A percentile compares a stretch with the other conserved stretches of the same genome.
phyloP scores from a whole-genome alignment of 2,329 filamentous ascomycete genomes.

The Didymellaceae sp. region DNA sequence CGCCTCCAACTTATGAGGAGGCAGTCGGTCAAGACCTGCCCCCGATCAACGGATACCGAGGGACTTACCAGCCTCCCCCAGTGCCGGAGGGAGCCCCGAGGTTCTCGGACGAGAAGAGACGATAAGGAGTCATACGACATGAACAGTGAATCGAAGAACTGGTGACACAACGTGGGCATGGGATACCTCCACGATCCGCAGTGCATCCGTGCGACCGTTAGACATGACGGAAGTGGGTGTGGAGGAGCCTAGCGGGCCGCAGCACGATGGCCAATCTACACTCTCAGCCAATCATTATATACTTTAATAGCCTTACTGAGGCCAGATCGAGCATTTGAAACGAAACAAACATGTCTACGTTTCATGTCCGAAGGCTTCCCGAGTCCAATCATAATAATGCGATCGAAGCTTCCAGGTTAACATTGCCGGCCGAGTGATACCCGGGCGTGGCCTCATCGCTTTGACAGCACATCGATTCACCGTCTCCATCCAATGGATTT shows the following conservation, averaged over 20 bases:
- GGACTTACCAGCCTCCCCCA: slow-evolving; percentile 64
- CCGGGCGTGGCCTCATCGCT: slow-evolving; percentile 9
- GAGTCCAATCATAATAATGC: slow-evolving; percentile 4
- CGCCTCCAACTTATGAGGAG: slow-evolving; percentile 95
- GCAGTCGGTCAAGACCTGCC: slow-evolving; percentile 81
- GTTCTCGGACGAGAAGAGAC: slow-evolving; percentile 47
- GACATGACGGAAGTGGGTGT: slow-evolving; percentile 17
- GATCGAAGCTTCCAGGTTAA: slow-evolving; percentile 12
- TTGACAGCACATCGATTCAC: slow-evolving; percentile 20
- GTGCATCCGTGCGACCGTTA: slow-evolving; percentile 9
- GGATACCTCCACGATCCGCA: neutral
- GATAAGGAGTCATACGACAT: slow-evolving; percentile 28
- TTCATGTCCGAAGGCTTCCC: slow-evolving; percentile 8
- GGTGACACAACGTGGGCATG: neutral
- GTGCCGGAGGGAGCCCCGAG: slow-evolving; percentile 46
- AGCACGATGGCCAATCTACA: slow-evolving; percentile 12
- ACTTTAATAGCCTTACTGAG: slow-evolving; percentile 24
- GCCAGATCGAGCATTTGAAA: slow-evolving; percentile 20
- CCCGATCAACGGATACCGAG: slow-evolving; percentile 74
- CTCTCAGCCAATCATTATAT: slow-evolving; percentile 27
- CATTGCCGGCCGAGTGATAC: slow-evolving; percentile 11
- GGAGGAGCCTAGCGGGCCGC: slow-evolving; percentile 18
- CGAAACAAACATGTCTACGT: slow-evolving; percentile 18
- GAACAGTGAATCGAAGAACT: slow-evolving; percentile 6
- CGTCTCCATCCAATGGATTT: slow-evolving; percentile 13